Evolutionary conservation across 2,329 filamentous ascomycete genomes (phyloP), one percentile per base, ranked within the genome.

Genomic region (Phaeoacremonium minimum): DNA sequence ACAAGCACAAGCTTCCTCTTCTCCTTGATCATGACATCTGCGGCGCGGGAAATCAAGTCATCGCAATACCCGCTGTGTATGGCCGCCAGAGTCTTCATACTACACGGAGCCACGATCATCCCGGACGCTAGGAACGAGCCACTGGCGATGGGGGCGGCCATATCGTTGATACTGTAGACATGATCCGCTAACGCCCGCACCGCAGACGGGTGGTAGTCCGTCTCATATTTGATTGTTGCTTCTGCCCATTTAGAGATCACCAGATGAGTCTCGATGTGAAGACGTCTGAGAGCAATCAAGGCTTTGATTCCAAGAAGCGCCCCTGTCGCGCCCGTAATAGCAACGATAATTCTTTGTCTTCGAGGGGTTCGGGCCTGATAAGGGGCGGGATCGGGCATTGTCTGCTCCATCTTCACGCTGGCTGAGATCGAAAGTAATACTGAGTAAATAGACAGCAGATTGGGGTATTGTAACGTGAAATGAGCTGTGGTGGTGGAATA

Each of bases 311-410:
- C 69, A 6, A 64, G 53, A 3, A 59, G 47, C 2, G 68, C 56
- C 4, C 70, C 69, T 0, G 70, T 73, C 1, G 70, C 69, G 4
- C 69, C 70, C 2, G 71, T 73, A 30, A 75, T 64, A 15, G 58
- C 71, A 6, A 73, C 57, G 2, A 73, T 57, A 33, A 73, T 69
- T 7, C 55, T 48, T 18, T 50, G 52, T 28, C 43, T 44, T 15
- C 40, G 38, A 26, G 22, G 9, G n/a, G 9, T 26, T 9, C 22
- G 22, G n/a, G n/a, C 22, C 9, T 26, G 22, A 26, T 26, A 9
- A 9, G 22, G n/a, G 9, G 22, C n/a, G 9, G 2, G n/a, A 26
- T 26, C 22, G n/a, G n/a, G 9, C 9, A n/a, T 9, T 26, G 9
- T n/a, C 22, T n/a, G 9, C 9, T 26, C n/a, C 22, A 26, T 26